Percentiles rank a stretch among this genome's conserved stretches.
These are phyloP conservation scores for Gaultheria prostrata DNA, from an alignment of 148 eudicot genomes.

Conservation along the genomic window DNA sequence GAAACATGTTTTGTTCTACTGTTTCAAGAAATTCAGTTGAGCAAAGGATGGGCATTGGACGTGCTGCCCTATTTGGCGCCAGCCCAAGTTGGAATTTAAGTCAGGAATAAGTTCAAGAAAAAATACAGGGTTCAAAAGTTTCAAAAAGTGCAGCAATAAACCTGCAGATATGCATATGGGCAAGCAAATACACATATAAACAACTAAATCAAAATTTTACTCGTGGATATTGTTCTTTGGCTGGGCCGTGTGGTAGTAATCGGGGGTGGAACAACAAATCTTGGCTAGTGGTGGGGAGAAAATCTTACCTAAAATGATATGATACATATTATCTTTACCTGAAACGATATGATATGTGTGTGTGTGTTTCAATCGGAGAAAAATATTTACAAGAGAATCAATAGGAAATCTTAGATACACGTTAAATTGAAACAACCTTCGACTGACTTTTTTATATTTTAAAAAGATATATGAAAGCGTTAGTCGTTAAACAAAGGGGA, in stretches of 20 bases:
- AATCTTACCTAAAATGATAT: neutral
- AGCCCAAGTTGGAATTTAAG: neutral
- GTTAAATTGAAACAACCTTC: too few species aligned
- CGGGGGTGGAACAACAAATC: neutral
- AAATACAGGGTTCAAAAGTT: neutral
- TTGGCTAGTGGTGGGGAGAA: neutral
- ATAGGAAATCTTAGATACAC: too few species aligned
- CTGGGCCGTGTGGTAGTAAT: neutral
- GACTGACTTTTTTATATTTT: too few species aligned
- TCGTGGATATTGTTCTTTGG: neutral
- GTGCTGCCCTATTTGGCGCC: neutral
- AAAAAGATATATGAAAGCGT: too few species aligned
- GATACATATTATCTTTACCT: neutral
- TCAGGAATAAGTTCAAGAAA: neutral
- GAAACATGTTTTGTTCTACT: neutral
- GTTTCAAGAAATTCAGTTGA: neutral
- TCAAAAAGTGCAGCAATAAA: neutral
- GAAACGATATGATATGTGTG: neutral
- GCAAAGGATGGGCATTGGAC: neutral
- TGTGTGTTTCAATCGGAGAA: neutral
- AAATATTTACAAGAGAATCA: neutral
- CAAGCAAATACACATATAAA: neutral
- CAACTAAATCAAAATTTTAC: neutral
- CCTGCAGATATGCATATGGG: neutral
- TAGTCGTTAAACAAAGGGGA: too few species aligned